phyloP scores from a whole-genome alignment of 768 basidiomycete genomes.

The Mycena venus region DNA sequence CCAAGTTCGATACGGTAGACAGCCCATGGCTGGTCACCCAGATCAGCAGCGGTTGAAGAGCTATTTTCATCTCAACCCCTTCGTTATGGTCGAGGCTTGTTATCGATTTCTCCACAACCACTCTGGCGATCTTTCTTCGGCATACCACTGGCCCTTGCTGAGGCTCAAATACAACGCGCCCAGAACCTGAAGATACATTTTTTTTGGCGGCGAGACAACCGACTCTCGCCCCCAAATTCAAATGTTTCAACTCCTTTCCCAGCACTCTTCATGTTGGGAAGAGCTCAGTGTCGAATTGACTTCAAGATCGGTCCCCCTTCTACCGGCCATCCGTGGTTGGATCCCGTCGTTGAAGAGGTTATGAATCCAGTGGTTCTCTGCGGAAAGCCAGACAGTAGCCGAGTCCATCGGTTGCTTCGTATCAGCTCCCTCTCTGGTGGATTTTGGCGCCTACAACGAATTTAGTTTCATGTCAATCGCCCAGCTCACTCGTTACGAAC shows the following conservation, averaged over 20 bases:
- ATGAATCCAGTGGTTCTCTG: not conserved
- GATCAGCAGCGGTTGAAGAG: not conserved
- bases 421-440: not conserved
- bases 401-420: not conserved
- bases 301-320: not conserved
- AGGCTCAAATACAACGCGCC: not conserved
- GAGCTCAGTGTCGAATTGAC: not conserved
- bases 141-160: not conserved
- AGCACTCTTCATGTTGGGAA: not conserved
- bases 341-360: not conserved
- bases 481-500: not conserved
- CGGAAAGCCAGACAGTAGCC: too few species aligned
- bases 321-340: not conserved
- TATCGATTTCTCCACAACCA: not conserved
- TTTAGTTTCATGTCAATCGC: not conserved
- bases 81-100: not conserved
- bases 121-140: too few species aligned
- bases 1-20: too few species aligned
- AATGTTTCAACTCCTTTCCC: not conserved
- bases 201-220: not conserved
- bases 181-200: not conserved
- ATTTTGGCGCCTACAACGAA: not conserved
- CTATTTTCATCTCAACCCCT: not conserved
- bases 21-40: not conserved
- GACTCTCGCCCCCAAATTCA: not conserved